Base-by-base conservation (phyloP, 371 early-diverging fungal species). In the Smittium mucronatum region DNA sequence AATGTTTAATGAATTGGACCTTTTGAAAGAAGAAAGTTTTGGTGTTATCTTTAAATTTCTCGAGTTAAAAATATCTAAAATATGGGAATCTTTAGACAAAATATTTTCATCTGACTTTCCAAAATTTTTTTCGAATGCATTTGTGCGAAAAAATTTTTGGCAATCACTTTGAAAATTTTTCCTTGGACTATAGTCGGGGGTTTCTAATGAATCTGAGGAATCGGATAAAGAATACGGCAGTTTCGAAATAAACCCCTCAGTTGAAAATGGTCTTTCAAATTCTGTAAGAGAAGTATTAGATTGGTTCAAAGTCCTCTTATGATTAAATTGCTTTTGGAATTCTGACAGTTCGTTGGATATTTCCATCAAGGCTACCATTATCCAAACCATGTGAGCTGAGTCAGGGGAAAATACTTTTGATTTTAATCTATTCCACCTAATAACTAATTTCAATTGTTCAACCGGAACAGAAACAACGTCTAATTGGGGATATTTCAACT, bases 321-420 rank as follows among this genome's bases (percentile, higher is more conserved):
- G 25, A 25, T 25, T 47, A 25, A 47, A 25, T 47, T 47, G 8
- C 47, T 47, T 47, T 29, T 61, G 5, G 63, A 61, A 5, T n/a
- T 2, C 17, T 65, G 30, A 33, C 32, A 65, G 33, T 35, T 65
- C 65, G 25, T 25, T 28, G 8, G 65, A 30, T 65, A 65, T 65
- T 33, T 65, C 65, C 65, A 65, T 25, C 2, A 65, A 33, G 2
- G 30, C 65, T 8, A 65, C 65, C 65, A 65, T 65, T 31, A 65
- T 65, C 65, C 65, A 65, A 26, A 65, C 65, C n/a, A 32, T 33
- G 34, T 65, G 25, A 35, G 25, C 33, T 16, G 65, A 65, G n/a
- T 65, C 65, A 30, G 65, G 65, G 11, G 65, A 2, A 65, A 65
- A 65, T 28, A 65, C 65, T 30, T 65, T 65, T 30, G 34, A 33